These are phyloP conservation scores for Protomyces pachydermus DNA, from an alignment of 1,139 yeast genomes.

Conservation along the genomic window DNA sequence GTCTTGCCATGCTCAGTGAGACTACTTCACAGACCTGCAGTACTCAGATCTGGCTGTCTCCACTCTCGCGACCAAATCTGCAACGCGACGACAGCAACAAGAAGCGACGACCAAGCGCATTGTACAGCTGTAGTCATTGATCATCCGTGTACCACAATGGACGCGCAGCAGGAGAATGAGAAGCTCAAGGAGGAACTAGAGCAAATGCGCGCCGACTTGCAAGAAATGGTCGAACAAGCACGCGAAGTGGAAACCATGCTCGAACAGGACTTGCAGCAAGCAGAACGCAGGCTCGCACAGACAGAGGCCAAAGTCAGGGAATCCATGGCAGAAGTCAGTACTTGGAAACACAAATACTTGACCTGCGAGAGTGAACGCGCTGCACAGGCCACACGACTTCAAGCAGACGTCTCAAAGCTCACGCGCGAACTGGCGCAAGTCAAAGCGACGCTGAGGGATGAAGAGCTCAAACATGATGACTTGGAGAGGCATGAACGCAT, in stretches of 20 bases:
- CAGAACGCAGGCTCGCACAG: conserved; percentile 36
- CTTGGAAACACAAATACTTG: conserved; percentile 36
- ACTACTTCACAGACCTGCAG: too few species aligned
- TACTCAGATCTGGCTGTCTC: too few species aligned
- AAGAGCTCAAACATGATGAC: conserved; percentile 42
- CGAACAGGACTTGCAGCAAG: conserved; percentile 37
- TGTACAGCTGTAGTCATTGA: too few species aligned
- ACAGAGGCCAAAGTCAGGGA: conserved; percentile 35
- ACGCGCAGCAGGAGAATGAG: conserved; percentile 37
- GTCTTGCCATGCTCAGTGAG: conserved; percentile 52
- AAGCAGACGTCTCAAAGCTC: conserved; percentile 36
- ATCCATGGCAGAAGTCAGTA: conserved; percentile 34
- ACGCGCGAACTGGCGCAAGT: conserved; percentile 34
- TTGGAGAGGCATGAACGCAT: conserved; percentile 40
- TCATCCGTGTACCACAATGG: not conserved
- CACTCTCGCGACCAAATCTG: too few species aligned
- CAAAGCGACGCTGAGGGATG: conserved; percentile 38
- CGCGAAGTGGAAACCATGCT: conserved; percentile 40
- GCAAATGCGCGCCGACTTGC: conserved; percentile 36
- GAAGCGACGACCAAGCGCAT: too few species aligned
- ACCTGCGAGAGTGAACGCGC: conserved; percentile 37
- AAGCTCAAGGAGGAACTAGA: conserved; percentile 41
- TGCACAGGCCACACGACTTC: conserved; percentile 36
- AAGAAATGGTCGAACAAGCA: conserved; percentile 32
- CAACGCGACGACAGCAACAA: too few species aligned